Percentiles rank a stretch among this genome's conserved stretches.
These are phyloP conservation scores for Ophiostoma montium DNA, from an alignment of 2,329 filamentous ascomycete species.

Conservation along the genomic window DNA sequence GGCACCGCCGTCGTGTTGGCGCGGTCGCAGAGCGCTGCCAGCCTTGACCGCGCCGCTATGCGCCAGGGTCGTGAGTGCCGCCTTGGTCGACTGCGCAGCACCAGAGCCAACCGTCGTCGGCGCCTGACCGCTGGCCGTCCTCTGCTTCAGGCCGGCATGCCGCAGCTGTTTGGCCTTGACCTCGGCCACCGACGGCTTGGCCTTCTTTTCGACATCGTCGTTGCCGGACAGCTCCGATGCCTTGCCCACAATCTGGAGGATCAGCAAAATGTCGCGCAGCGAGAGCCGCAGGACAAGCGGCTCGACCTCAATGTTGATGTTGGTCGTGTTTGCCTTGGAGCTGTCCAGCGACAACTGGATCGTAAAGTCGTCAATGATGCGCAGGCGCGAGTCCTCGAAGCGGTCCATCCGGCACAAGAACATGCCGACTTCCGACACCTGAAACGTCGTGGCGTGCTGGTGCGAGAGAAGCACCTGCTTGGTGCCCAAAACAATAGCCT, in stretches of 20 bases:
- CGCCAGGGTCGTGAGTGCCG: not conserved
- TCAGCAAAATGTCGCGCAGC: constrained; percentile 84
- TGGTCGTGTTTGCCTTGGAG: constrained; percentile 49
- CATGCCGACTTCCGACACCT: constrained; percentile 92
- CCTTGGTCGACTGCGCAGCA: not conserved
- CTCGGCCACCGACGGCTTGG: constrained; percentile 29
- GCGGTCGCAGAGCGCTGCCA: not conserved
- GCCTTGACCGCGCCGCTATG: not conserved
- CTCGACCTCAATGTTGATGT: constrained; percentile 76
- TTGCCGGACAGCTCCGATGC: constrained; percentile 68
- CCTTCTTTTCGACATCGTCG: constrained; percentile 33
- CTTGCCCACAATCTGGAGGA: constrained; percentile 80
- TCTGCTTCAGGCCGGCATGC: constrained; percentile 34
- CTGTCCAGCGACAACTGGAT: constrained; percentile 76
- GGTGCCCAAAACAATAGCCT: constrained; percentile 88
- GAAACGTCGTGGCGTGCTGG: constrained; percentile 85
- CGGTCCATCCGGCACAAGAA: constrained; percentile 97
- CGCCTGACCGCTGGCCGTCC: constrained; percentile 41
- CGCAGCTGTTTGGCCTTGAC: constrained; percentile 42
- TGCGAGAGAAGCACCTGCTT: constrained; percentile 88
- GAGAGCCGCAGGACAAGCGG: constrained; percentile 83
- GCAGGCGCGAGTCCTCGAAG: constrained; percentile 77
- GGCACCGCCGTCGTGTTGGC: not conserved
- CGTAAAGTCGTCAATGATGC: constrained; percentile 94
- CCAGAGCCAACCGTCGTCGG: constrained; percentile 33